phyloP scores from a whole-genome alignment of 345 rosid genomes.

The Populus simonii region DNA sequence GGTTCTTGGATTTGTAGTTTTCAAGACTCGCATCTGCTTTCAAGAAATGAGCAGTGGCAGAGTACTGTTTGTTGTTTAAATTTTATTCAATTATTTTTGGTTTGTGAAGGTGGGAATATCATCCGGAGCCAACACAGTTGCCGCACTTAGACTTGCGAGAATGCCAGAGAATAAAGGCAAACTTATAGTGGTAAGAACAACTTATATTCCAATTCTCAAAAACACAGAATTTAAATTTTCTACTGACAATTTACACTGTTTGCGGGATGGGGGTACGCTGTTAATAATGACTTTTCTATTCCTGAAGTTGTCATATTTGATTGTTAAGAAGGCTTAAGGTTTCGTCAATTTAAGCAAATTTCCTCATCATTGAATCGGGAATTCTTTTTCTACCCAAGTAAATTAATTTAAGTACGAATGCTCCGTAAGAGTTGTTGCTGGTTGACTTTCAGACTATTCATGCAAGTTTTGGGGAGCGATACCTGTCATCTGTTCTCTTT shows the following conservation, averaged over 20 bases:
- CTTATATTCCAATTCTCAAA: neutral
- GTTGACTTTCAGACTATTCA: constrained; percentile 61
- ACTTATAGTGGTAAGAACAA: constrained; percentile 77
- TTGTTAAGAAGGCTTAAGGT: neutral
- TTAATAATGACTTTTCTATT: neutral
- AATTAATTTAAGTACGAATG: neutral
- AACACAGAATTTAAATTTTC: neutral
- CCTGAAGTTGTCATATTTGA: neutral
- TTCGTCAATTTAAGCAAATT: neutral
- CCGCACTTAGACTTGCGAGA: constrained; percentile 71
- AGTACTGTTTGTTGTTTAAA: neutral
- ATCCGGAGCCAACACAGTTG: constrained; percentile 91
- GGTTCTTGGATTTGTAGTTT: neutral
- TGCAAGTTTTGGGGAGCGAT: constrained; percentile 94
- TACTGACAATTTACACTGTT: neutral
- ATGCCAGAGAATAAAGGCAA: constrained; percentile 95
- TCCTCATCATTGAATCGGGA: neutral
- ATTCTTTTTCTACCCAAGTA: neutral
- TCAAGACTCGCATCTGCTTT: neutral
- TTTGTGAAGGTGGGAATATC: constrained; percentile 82
- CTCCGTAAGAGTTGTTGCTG: neutral
- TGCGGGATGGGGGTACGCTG: neutral
- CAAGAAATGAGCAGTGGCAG: neutral
- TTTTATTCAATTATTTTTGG: neutral
- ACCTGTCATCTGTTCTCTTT: constrained; percentile 75